A percentile compares a stretch with the other conserved stretches of the same genome.
These are phyloP conservation scores for Penicillium sp. DNA, from an alignment of 2,329 filamentous ascomycete genomes.

Conservation along the genomic window DNA sequence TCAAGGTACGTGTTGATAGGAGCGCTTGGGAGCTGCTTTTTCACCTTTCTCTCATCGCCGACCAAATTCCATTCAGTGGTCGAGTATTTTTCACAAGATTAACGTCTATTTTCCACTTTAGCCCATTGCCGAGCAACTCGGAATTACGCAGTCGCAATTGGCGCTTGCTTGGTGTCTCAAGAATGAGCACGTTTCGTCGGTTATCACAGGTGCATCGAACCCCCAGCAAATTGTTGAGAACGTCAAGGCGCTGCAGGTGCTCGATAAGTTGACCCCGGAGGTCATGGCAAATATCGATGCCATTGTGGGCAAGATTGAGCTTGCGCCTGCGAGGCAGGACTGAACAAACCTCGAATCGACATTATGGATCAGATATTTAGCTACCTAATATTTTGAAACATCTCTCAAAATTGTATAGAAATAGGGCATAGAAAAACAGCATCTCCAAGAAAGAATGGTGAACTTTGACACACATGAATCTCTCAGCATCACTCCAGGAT, in stretches of 20 bases:
- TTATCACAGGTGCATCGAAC: slow-evolving; percentile 47
- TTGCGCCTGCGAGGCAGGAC: slow-evolving; percentile 2
- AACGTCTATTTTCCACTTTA: neutral
- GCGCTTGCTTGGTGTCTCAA: slow-evolving; percentile 62
- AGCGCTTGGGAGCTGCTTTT: neutral
- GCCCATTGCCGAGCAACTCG: slow-evolving; percentile 42
- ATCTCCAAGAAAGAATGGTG: neutral
- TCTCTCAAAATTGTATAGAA: neutral
- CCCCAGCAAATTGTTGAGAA: slow-evolving; percentile 50
- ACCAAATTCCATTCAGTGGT: neutral
- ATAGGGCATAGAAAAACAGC: neutral
- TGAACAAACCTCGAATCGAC: neutral
- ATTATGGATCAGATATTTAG: neutral
- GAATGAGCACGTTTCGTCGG: slow-evolving; percentile 57
- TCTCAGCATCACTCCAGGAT: neutral
- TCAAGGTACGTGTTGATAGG: neutral
- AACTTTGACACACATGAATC: neutral
- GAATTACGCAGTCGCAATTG: slow-evolving; percentile 56
- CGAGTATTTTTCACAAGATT: neutral
- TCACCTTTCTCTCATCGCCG: too few relatives aligned
- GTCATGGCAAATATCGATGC: slow-evolving; percentile 48
- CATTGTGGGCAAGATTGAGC: slow-evolving; percentile 2
- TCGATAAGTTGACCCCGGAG: slow-evolving; percentile 28
- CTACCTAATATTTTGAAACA: neutral
- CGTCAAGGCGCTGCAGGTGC: slow-evolving; percentile 45